Evolutionary conservation across 306 rosid genomes (phyloP).

Genomic region (Delonix regia): DNA sequence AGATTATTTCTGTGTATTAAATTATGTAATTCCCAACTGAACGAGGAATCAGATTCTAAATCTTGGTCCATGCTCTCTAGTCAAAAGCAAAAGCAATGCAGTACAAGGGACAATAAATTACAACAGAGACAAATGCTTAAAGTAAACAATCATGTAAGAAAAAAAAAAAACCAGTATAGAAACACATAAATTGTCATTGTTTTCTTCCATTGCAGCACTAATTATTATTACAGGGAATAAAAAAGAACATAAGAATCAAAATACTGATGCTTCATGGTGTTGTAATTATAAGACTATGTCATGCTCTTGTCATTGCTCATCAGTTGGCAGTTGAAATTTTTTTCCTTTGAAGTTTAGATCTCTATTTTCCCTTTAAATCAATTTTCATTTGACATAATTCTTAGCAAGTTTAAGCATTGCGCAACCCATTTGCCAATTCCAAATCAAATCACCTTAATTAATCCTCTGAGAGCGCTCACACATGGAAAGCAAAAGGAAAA

Average conservation of each 20-base stretch:
- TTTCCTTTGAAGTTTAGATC: too few relatives aligned
- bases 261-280: constrained; percentile 10
- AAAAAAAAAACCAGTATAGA: neutral
- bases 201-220: constrained; percentile 13
- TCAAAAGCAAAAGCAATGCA: constrained; percentile 9
- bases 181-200: constrained; percentile 19
- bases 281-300: neutral
- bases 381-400: neutral
- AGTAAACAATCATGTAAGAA: constrained; percentile 24
- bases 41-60: constrained; percentile 12
- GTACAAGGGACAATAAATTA: constrained; percentile 19
- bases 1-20: neutral
- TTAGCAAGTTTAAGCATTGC: neutral
- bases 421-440: neutral
- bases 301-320: constrained; percentile 28
- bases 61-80: constrained; percentile 8
- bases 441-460: constrained; percentile 14
- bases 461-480: neutral
- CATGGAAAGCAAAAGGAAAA: neutral
- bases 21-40: neutral
- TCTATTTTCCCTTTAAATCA: neutral
- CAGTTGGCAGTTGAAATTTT: neutral
- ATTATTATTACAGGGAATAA: neutral
- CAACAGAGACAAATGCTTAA: constrained; percentile 22
- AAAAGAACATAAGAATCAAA: neutral